Percentiles rank a stretch among this genome's conserved stretches.
phyloP scores from a whole-genome alignment of 768 basidiomycete species.

The Boletus fagicola region DNA sequence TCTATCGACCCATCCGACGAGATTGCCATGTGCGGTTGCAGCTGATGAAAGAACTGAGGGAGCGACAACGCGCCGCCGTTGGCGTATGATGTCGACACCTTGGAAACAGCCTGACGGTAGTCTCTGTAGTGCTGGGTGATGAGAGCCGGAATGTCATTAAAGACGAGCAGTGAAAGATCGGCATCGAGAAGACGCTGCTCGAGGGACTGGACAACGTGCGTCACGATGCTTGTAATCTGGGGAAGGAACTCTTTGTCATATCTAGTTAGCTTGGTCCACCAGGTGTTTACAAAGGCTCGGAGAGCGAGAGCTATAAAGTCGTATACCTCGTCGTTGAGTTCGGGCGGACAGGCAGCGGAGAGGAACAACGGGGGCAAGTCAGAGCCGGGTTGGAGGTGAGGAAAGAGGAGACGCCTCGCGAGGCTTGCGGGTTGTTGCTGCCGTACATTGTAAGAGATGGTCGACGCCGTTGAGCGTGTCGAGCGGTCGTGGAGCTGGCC shows the following conservation, averaged over 20 bases:
- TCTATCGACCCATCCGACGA: conserved; percentile 63
- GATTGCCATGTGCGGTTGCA: conserved; percentile 85
- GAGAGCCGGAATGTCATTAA: conserved; percentile 60
- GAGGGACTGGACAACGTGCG: conserved; percentile 55
- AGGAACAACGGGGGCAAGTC: conserved; percentile 55
- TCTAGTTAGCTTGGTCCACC: conserved; percentile 83
- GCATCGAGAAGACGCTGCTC: conserved; percentile 53
- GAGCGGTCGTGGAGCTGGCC: conserved; percentile 9
- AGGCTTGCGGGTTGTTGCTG: conserved; percentile 38
- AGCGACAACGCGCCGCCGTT: conserved; percentile 60
- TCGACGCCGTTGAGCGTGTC: conserved; percentile 25
- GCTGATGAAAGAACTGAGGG: conserved; percentile 69
- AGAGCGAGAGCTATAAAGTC: conserved; percentile 79
- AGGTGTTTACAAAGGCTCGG: conserved; percentile 75
- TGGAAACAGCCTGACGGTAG: conserved; percentile 65
- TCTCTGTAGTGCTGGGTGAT: conserved; percentile 76
- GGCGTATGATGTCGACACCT: conserved; percentile 69
- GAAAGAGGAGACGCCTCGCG: conserved; percentile 64
- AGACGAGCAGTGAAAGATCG: conserved; percentile 61
- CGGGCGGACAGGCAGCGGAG: conserved; percentile 42
- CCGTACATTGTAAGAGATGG: conserved; percentile 16
- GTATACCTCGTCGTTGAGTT: conserved; percentile 58
- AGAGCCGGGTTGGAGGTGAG: conserved; percentile 41
- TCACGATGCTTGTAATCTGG: conserved; percentile 59
- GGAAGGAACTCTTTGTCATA: conserved; percentile 84